phyloP scores from a whole-genome alignment of 768 basidiomycete genomes.

The Suillus alpinus region DNA sequence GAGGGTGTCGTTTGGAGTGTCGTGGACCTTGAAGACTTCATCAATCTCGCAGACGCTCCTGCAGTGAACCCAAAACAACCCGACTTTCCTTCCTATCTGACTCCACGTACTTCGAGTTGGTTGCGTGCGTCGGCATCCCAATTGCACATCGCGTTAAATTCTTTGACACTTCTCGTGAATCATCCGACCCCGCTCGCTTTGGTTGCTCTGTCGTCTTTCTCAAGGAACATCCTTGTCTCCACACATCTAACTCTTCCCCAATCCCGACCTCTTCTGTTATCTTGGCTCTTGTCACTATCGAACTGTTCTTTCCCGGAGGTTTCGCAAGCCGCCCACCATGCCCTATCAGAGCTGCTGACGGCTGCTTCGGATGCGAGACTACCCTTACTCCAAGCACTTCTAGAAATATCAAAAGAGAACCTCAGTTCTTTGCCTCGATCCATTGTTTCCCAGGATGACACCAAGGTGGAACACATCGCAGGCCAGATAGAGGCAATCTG shows the following conservation, averaged over 20 bases:
- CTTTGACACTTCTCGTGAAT: slow-evolving; percentile 64
- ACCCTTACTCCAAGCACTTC: slow-evolving; percentile 51
- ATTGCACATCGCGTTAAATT: slow-evolving; percentile 77
- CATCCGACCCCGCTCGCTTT: slow-evolving; percentile 73
- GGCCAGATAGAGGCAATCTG: slow-evolving; percentile 72
- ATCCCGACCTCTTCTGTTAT: slow-evolving; percentile 63
- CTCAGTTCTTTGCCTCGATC: slow-evolving; percentile 71
- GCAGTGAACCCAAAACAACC: slow-evolving; percentile 17
- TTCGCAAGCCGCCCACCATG: slow-evolving; percentile 42
- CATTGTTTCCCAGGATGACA: slow-evolving; percentile 66
- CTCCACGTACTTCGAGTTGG: slow-evolving; percentile 72
- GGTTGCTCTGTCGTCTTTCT: slow-evolving; percentile 53
- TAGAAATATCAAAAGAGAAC: slow-evolving; percentile 61
- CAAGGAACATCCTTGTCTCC: slow-evolving; percentile 47
- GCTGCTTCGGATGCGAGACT: slow-evolving; percentile 39
- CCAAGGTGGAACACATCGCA: slow-evolving; percentile 68
- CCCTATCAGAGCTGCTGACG: slow-evolving; percentile 45
- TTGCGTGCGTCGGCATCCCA: slow-evolving; percentile 79
- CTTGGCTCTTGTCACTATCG: slow-evolving; percentile 73
- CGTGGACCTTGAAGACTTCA: slow-evolving; percentile 64
- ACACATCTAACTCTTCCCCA: slow-evolving; percentile 67
- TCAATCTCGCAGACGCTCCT: slow-evolving; percentile 26
- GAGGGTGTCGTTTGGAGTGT: slow-evolving; percentile 57
- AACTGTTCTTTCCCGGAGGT: slow-evolving; percentile 55
- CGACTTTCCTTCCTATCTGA: slow-evolving; percentile 40